These are phyloP conservation scores for Aureobasidium uvarum DNA, from an alignment of 2,329 filamentous ascomycete species.

Conservation along the genomic window DNA sequence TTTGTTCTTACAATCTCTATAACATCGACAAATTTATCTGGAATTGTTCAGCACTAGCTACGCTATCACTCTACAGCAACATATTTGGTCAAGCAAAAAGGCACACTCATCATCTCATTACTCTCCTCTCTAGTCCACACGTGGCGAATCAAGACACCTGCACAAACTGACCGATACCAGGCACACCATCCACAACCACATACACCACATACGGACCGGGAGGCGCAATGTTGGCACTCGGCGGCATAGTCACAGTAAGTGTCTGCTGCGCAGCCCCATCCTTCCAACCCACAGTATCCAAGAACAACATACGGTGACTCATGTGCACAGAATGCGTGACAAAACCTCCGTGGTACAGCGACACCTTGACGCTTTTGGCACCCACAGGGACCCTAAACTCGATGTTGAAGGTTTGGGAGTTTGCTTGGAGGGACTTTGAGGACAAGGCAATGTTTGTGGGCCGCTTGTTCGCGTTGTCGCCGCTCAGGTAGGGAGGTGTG, in stretches of 20 bases:
- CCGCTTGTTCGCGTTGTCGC: conserved; percentile 49
- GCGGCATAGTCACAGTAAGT: conserved; percentile 55
- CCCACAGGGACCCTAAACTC: conserved; percentile 48
- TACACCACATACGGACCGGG: conserved; percentile 62
- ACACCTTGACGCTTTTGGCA: conserved; percentile 49
- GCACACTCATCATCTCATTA: background rate
- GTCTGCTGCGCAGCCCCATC: conserved; percentile 47
- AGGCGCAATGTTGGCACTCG: conserved; percentile 56
- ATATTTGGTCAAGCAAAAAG: background rate
- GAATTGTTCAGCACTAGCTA: background rate
- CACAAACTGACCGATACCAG: conserved; percentile 32
- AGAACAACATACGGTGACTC: conserved; percentile 57
- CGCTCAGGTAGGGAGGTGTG: conserved; percentile 59
- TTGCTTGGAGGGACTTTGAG: conserved; percentile 45
- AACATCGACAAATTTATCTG: background rate
- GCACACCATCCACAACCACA: conserved; percentile 57
- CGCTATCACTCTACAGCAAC: background rate
- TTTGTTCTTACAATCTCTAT: background rate
- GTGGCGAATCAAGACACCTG: conserved; percentile 13
- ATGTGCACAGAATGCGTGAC: conserved; percentile 61
- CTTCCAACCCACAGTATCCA: conserved; percentile 45
- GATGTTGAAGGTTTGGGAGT: conserved; percentile 49
- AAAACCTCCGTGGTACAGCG: conserved; percentile 59
- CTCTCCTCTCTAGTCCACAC: background rate
- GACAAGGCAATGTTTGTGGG: conserved; percentile 52